Conservation (phyloP, 352 stramenopile genomes). For the Phytophthora chlamydospora region DNA sequence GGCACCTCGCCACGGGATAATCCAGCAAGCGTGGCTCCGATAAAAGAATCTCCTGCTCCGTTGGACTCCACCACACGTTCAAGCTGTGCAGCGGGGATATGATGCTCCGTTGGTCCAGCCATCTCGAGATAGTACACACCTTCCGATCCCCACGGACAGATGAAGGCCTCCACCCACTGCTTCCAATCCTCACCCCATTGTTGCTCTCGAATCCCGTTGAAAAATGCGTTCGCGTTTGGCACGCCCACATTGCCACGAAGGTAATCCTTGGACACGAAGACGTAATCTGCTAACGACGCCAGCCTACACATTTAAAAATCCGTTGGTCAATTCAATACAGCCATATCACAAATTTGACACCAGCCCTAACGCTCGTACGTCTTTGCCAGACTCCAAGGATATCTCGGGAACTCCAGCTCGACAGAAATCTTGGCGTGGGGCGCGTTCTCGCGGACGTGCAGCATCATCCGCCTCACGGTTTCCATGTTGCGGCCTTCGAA, state of each 20-base stretch:
- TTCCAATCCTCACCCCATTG: constrained; percentile 36
- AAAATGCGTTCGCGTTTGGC: constrained; percentile 48
- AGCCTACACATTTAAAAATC: constrained; percentile 38
- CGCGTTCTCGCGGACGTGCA: constrained; percentile 34
- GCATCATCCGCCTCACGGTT: constrained; percentile 64
- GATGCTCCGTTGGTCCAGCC: constrained; percentile 21
- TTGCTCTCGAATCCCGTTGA: constrained; percentile 27
- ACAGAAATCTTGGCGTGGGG: constrained; percentile 48
- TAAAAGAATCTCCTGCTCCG: constrained; percentile 77
- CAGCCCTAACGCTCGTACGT: constrained; percentile 32
- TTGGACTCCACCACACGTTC: constrained; percentile 65
- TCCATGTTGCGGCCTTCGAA: constrained; percentile 81
- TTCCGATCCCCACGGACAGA: constrained; percentile 70
- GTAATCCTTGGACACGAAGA: constrained; percentile 82
- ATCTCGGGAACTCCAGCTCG: constrained; percentile 72
- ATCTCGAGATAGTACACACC: constrained; percentile 66
- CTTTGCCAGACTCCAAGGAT: constrained; percentile 64
- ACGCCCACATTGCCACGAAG: constrained; percentile 61
- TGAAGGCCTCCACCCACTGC: constrained; percentile 46
- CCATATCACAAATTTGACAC: too few species aligned
- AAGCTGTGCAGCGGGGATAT: constrained; percentile 45
- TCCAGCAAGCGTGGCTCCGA: constrained; percentile 62
- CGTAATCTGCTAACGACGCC: constrained; percentile 45
- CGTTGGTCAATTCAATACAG: too few species aligned
- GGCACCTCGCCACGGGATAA: constrained; percentile 36